phyloP scores from a whole-genome alignment of 2,329 filamentous ascomycete species.

The Coleophoma crateriformis region DNA sequence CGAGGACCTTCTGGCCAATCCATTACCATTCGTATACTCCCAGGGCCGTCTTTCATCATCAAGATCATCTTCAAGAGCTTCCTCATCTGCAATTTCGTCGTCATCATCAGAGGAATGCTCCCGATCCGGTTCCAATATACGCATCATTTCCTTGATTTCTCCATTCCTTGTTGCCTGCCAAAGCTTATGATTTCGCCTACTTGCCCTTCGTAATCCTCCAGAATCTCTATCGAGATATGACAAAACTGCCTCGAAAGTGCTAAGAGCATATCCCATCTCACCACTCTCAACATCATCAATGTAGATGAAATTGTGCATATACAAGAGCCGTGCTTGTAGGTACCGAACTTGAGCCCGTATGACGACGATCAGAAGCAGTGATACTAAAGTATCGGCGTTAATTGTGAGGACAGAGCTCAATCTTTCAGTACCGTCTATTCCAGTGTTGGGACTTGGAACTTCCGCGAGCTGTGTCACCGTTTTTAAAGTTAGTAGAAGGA shows the following conservation, averaged over 20 bases:
- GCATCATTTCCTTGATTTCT: conserved; percentile 66
- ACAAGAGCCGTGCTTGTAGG: conserved; percentile 82
- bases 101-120: conserved; percentile 21
- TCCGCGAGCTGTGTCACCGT: conserved; percentile 66
- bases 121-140: conserved; percentile 68
- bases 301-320: conserved; percentile 96
- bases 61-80: conserved; percentile 38
- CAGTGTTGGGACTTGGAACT: conserved; percentile 30
- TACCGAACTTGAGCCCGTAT: conserved; percentile 86
- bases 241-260: conserved; percentile 91
- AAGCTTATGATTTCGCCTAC: conserved; percentile 75
- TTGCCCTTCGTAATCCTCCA: conserved; percentile 74
- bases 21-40: conserved; percentile 14
- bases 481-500: conserved; percentile 53
- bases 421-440: conserved; percentile 27
- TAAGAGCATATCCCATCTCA: conserved; percentile 92
- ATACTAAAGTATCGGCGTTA: conserved; percentile 85
- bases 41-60: conserved; percentile 36
- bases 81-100: conserved; percentile 24
- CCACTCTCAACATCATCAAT: conserved; percentile 96
- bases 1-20: conserved; percentile 17
- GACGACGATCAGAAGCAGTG: conserved; percentile 83
- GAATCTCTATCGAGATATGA: conserved; percentile 84
- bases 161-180: conserved; percentile 86
- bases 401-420: conserved; percentile 52